Percentiles rank a stretch among this genome's conserved stretches.
Evolutionary conservation across 345 rosid genomes (phyloP).

Genomic region (Psidium guajava): DNA sequence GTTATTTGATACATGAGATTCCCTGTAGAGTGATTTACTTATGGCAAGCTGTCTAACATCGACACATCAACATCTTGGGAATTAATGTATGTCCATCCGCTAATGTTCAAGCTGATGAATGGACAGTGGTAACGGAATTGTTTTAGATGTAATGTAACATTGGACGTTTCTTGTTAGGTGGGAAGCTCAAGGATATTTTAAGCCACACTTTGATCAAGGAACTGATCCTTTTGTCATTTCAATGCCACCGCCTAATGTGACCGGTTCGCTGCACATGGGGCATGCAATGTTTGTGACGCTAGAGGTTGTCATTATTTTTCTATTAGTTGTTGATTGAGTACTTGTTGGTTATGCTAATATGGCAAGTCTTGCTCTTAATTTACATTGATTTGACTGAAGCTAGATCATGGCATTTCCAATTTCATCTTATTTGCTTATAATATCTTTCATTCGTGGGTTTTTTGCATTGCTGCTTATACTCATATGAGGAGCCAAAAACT

Average conservation of each 20-base stretch:
- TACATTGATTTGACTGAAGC: not conserved
- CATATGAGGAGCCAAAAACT: too few species aligned
- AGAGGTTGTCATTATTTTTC: conserved; percentile 41
- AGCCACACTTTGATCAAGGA: conserved; percentile 56
- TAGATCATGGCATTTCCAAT: not conserved
- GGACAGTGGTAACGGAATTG: not conserved
- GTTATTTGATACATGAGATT: not conserved
- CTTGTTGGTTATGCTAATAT: not conserved
- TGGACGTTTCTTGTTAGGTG: conserved; percentile 48
- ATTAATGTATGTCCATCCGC: not conserved
- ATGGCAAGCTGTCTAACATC: not conserved
- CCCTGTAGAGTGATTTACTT: not conserved
- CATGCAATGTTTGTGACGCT: conserved; percentile 99
- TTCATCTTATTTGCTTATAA: not conserved
- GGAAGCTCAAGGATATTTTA: conserved; percentile 94
- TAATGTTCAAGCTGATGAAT: not conserved
- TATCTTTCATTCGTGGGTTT: not conserved
- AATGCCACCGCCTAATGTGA: conserved; percentile 98
- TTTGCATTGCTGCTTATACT: too few species aligned
- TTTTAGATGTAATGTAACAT: not conserved
- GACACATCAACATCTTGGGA: not conserved
- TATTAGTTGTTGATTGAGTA: not conserved
- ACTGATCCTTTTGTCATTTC: conserved; percentile 78
- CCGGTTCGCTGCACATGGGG: conserved; percentile 97
- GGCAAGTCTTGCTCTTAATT: not conserved